Evolutionary conservation across 768 basidiomycete species (phyloP).

Genomic region (Myochromella boudieri): DNA sequence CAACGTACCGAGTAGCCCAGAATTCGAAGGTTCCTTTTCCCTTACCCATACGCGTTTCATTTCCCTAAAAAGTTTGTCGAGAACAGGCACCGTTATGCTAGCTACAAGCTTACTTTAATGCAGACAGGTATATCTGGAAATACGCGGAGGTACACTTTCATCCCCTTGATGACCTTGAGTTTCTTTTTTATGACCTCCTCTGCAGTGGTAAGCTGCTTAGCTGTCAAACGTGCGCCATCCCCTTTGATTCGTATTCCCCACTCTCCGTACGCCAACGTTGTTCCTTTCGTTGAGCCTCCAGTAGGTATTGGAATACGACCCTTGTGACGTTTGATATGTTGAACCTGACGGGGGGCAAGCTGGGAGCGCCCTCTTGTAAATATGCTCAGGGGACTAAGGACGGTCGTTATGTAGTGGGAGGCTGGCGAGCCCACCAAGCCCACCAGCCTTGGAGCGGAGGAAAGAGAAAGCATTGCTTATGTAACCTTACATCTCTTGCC

Average conservation of each 20-base stretch:
- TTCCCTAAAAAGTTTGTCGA: constrained; percentile 56
- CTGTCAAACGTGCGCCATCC: constrained; percentile 76
- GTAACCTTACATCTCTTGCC: constrained; percentile 11
- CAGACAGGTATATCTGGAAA: constrained; percentile 98
- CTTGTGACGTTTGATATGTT: constrained; percentile 88
- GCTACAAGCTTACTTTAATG: constrained; percentile 68
- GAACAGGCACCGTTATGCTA: not conserved
- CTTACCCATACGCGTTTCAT: constrained; percentile 99
- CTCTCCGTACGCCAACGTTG: constrained; percentile 87
- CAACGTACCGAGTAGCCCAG: constrained; percentile 86
- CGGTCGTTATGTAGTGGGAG: constrained; percentile 21
- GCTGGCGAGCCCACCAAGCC: constrained; percentile 15
- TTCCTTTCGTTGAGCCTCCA: constrained; percentile 92
- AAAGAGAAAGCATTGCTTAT: constrained; percentile 44
- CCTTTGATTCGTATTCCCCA: constrained; percentile 91
- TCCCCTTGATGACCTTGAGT: constrained; percentile 86
- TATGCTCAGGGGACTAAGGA: constrained; percentile 31
- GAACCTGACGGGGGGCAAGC: constrained; percentile 81
- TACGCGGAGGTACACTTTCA: constrained; percentile 82
- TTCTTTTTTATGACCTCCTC: constrained; percentile 89
- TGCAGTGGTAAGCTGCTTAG: constrained; percentile 86
- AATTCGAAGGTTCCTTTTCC: constrained; percentile 97
- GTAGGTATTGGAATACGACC: constrained; percentile 81
- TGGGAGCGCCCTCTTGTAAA: constrained; percentile 52
- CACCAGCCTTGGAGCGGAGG: constrained; percentile 32